A percentile compares a stretch with the other conserved stretches of the same genome.
These are phyloP conservation scores for Takakia lepidozioides DNA, from an alignment of 225 moss, liverwort and hornwort genomes.

Conservation along the genomic window DNA sequence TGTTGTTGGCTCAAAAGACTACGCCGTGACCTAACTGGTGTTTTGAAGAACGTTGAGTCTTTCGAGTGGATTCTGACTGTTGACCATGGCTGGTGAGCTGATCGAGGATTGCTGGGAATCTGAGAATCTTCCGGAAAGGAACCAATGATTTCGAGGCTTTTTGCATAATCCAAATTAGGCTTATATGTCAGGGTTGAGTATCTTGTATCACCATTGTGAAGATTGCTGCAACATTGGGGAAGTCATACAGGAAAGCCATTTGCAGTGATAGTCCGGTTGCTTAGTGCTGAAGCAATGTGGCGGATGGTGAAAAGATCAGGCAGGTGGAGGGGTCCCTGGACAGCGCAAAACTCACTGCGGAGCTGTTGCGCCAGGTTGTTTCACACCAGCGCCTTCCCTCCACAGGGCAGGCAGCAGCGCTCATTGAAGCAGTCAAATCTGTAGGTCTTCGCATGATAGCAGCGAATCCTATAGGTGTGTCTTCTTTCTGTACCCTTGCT, in stretches of 20 bases:
- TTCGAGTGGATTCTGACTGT: no score
- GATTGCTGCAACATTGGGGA: no score
- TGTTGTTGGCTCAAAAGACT: neutral
- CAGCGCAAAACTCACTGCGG: constrained; percentile 74
- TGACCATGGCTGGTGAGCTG: no score
- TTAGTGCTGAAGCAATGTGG: neutral
- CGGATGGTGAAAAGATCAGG: constrained; percentile 34
- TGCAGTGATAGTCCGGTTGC: no score
- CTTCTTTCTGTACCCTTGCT: neutral
- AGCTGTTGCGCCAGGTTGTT: constrained; percentile 83
- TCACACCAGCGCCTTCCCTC: constrained; percentile 86
- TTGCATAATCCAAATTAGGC: no score
- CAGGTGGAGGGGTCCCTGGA: constrained; percentile 90
- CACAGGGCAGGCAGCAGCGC: constrained; percentile 53
- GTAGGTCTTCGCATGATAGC: constrained; percentile 92
- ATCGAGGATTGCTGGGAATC: no score
- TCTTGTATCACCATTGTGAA: no score
- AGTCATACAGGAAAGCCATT: no score
- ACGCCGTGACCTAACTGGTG: neutral
- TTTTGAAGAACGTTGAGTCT: neutral
- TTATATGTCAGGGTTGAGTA: no score
- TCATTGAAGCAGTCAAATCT: constrained; percentile 77
- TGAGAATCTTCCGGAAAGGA: no score
- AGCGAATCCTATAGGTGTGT: constrained; percentile 91
- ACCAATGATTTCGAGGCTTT: no score